phyloP scores from a whole-genome alignment of 176 grass and related monocot species.

The Carex scoparia region DNA sequence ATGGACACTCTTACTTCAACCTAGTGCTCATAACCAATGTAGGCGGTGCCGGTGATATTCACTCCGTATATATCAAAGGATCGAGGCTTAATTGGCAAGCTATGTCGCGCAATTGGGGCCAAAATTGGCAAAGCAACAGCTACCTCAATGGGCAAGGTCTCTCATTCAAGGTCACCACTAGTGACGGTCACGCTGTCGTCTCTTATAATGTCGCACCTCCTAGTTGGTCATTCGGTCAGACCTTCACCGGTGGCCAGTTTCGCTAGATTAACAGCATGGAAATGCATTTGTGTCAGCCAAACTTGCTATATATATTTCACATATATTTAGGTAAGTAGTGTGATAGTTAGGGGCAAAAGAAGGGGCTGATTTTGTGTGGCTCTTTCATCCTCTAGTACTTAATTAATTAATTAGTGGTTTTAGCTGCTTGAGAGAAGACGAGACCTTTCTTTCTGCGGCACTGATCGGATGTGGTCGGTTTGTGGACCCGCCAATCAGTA shows the following conservation, averaged over 20 bases:
- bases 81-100: constrained; percentile 40
- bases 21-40: constrained; percentile 66
- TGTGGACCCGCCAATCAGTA: constrained; percentile 18
- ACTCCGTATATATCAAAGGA: constrained; percentile 48
- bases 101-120: constrained; percentile 71
- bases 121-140: constrained; percentile 78
- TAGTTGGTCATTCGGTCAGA: constrained; percentile 73
- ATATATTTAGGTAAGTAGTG: constrained; percentile 16
- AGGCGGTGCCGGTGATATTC: constrained; percentile 57
- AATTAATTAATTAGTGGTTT: neutral
- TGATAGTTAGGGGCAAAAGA: constrained; percentile 1
- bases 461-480: constrained; percentile 27
- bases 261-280: constrained; percentile 14
- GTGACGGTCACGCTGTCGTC: constrained; percentile 45
- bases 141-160: constrained; percentile 46
- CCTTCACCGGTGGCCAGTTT: constrained; percentile 62
- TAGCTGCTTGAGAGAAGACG: constrained; percentile 17
- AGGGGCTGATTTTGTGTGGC: constrained; percentile 10
- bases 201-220: constrained; percentile 49
- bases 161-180: constrained; percentile 52
- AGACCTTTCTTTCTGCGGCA: constrained; percentile 4
- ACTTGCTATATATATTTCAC: constrained; percentile 11
- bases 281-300: neutral
- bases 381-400: neutral
- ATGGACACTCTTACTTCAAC: constrained; percentile 74